phyloP scores from a whole-genome alignment of 140 eudicot species.

The Senecio squalidus region DNA sequence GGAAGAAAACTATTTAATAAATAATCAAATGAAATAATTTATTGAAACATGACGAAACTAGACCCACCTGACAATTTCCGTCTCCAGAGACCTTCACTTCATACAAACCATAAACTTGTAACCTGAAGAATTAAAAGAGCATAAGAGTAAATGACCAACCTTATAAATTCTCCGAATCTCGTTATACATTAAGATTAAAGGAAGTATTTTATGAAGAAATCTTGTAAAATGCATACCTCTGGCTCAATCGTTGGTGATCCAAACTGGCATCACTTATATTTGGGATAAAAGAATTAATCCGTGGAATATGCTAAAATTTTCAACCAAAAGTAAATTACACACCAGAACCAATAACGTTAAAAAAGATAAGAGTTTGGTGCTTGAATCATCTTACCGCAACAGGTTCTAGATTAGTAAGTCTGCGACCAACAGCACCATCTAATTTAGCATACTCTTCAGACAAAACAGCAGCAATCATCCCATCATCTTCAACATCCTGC shows the following conservation, averaged over 20 bases:
- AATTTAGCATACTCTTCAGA: constrained; percentile 76
- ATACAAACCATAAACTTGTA: constrained; percentile 57
- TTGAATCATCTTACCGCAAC: constrained; percentile 48
- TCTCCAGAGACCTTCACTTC: constrained; percentile 88
- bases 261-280: constrained; percentile 62
- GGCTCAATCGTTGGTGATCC: constrained; percentile 81
- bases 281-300: constrained; percentile 71
- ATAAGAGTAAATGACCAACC: constrained; percentile 2
- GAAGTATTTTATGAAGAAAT: neutral
- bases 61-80: constrained; percentile 89
- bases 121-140: constrained; percentile 39
- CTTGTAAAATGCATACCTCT: constrained; percentile 49
- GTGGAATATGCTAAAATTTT: constrained; percentile 66
- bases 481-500: constrained; percentile 67
- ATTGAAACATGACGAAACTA: neutral
- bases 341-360: neutral
- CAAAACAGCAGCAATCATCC: constrained; percentile 71
- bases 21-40: neutral
- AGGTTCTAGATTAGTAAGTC: constrained; percentile 68
- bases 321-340: neutral
- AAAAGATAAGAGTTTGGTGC: neutral
- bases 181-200: neutral
- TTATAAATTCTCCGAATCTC: constrained; percentile 11
- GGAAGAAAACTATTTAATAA: constrained; percentile 7
- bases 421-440: constrained; percentile 69